Evolutionary conservation across 1,139 yeast genomes (phyloP).

Genomic region (Candida frijolesensis): DNA sequence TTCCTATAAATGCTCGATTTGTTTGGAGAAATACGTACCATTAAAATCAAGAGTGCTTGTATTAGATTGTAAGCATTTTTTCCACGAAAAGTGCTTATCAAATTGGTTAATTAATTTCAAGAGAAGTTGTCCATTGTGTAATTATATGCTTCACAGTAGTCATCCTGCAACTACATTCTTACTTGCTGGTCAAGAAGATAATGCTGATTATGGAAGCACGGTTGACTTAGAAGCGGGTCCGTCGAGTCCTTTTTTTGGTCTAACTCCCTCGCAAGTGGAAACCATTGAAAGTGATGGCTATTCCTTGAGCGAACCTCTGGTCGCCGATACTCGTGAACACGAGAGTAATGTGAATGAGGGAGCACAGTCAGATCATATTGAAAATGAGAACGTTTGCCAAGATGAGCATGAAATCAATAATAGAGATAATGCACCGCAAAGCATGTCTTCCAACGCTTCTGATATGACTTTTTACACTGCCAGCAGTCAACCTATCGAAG

Average conservation of each 20-base stretch:
- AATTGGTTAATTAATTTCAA: constrained; percentile 50
- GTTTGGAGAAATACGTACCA: constrained; percentile 44
- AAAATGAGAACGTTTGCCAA: neutral
- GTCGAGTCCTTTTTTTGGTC: constrained; percentile 9
- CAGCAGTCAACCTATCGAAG: constrained; percentile 7
- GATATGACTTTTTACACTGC: constrained; percentile 11
- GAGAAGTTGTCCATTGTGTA: constrained; percentile 50
- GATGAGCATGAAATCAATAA: neutral
- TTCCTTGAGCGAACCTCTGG: neutral
- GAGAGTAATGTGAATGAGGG: neutral
- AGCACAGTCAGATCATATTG: neutral
- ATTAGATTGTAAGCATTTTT: constrained; percentile 47
- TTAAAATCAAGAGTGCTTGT: constrained; percentile 41
- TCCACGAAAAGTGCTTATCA: constrained; percentile 46
- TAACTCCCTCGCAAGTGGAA: constrained; percentile 13
- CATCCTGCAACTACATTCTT: constrained; percentile 12
- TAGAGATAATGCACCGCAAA: constrained; percentile 1
- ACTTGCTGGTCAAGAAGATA: constrained; percentile 23
- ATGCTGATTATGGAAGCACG: constrained; percentile 22
- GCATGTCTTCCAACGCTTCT: constrained; percentile 5
- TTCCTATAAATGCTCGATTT: constrained; percentile 48
- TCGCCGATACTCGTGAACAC: neutral
- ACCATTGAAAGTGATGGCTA: constrained; percentile 8
- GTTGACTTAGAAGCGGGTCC: constrained; percentile 21
- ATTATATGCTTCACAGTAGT: constrained; percentile 24